Evolutionary conservation across 2,329 filamentous ascomycete genomes (phyloP), one percentile per base, ranked within the genome.

Genomic region (Zasmidium angulare): DNA sequence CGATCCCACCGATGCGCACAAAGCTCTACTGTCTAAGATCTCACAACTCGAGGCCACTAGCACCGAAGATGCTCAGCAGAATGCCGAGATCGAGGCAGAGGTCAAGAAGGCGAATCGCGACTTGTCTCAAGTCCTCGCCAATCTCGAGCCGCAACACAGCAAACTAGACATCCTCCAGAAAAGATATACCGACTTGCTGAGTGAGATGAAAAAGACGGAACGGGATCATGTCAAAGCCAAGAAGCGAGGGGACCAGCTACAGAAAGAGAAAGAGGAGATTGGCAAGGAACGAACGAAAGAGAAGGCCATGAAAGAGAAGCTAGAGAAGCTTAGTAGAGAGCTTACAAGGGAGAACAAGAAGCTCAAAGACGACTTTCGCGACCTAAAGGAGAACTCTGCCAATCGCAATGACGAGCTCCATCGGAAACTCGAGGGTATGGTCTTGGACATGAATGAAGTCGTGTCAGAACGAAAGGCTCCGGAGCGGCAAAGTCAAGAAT

Each of bases 301-400:
- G 21, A 88, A 90, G 20, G 89, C 88, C 1, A 86, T 98, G 72
- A 97, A 96, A 75, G 93, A 98, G 75, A 98, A 98, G 77, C 81
- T 99, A 49, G 95, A 99, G 77, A 99, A 98, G 74, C 81, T 99
- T 29, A 97, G 93, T 70, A 84, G 95, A 58, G 95, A 99, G 75
- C 83, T 99, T 56, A 95, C 96, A 61, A 90, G 93, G 69, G 95
- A 99, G 72, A 99, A 99, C 76, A 98, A 98, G 77, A 96, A 96
- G 78, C 86, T 99, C 66, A 98, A 98, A 77, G 95, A 99, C 76
- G 96, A 97, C 75, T 70, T 79, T 55, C 93, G 96, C 72, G 91
- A 91, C 54, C 82, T 96, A 24, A 89, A 93, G 69, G 92, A 93
- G 66, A 90, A 85, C 46, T 91, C 96, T 71, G 91, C 91, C 64